phyloP scores from a whole-genome alignment of 2,329 filamentous ascomycete genomes.

The Cordyceps militaris region DNA sequence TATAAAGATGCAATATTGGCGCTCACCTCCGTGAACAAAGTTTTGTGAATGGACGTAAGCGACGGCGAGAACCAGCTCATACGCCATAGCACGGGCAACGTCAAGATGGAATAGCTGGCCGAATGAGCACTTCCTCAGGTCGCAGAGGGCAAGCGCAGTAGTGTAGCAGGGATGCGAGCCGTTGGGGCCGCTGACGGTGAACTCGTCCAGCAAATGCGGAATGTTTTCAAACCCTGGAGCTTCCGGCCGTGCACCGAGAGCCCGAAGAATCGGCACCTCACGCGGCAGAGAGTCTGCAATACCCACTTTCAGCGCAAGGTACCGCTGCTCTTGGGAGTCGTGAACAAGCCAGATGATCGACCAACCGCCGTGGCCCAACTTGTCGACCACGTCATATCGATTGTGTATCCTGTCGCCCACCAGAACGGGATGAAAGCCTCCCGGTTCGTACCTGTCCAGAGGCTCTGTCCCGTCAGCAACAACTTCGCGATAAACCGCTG shows the following conservation, averaged over 20 bases:
- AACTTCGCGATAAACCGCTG: neutral
- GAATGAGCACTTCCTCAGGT: constrained; percentile 1
- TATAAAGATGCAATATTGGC: neutral
- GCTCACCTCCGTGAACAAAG: constrained; percentile 12
- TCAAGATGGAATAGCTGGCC: neutral
- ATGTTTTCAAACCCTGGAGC: neutral
- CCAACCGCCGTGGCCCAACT: constrained; percentile 13
- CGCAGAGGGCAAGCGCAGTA: neutral
- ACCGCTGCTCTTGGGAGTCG: constrained; percentile 1
- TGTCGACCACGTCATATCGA: constrained; percentile 15
- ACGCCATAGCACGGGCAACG: constrained; percentile 8
- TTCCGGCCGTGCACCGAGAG: neutral
- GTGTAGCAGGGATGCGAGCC: constrained; percentile 7
- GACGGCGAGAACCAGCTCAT: constrained; percentile 7
- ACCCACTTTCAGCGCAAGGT: constrained; percentile 12
- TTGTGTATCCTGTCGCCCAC: constrained; percentile 10
- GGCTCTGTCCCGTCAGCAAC: neutral
- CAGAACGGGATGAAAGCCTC: constrained; percentile 12
- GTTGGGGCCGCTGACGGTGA: constrained; percentile 1
- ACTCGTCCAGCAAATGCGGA: constrained; percentile 5
- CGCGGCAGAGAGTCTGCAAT: constrained; percentile 7
- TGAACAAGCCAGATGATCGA: constrained; percentile 15
- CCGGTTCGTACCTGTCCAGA: neutral
- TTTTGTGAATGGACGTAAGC: constrained; percentile 7
- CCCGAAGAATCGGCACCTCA: neutral